A percentile compares a stretch with the other conserved stretches of the same genome.
phyloP scores from a whole-genome alignment of 2,329 filamentous ascomycete species.

The Achaetomium macrosporum region DNA sequence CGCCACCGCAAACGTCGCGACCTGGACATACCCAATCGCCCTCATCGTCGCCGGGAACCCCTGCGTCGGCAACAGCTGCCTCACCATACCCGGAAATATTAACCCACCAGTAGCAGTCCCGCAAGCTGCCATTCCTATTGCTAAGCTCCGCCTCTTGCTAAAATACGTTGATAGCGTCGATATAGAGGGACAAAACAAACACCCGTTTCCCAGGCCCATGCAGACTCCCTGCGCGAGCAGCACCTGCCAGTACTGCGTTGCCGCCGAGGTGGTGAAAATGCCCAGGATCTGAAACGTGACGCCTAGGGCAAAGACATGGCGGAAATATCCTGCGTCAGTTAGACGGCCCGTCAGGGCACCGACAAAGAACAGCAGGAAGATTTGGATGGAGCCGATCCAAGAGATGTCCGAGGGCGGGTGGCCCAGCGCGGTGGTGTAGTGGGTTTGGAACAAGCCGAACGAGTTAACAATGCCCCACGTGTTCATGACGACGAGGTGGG shows the following conservation, averaged over 20 bases:
- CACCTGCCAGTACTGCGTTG: slow-evolving; percentile 49
- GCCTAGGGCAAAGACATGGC: slow-evolving; percentile 37
- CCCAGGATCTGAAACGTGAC: slow-evolving; percentile 39
- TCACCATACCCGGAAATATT: slow-evolving; percentile 51
- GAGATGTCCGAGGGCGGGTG: slow-evolving; percentile 41
- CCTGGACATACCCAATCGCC: slow-evolving; percentile 64
- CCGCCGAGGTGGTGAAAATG: slow-evolving; percentile 41
- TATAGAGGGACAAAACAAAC: slow-evolving; percentile 58
- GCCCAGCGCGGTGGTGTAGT: slow-evolving; percentile 39
- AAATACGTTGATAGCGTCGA: slow-evolving; percentile 65
- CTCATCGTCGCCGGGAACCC: slow-evolving; percentile 61
- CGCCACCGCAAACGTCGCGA: slow-evolving; percentile 62
- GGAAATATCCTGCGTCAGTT: slow-evolving; percentile 50
- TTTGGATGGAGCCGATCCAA: slow-evolving; percentile 50
- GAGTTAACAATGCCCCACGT: slow-evolving; percentile 52
- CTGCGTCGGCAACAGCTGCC: slow-evolving; percentile 51
- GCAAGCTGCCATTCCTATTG: slow-evolving; percentile 54
- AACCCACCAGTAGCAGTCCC: slow-evolving; percentile 53
- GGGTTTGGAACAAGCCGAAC: slow-evolving; percentile 51
- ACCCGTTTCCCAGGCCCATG: slow-evolving; percentile 54
- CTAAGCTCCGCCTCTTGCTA: slow-evolving; percentile 47
- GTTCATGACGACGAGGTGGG: slow-evolving; percentile 45
- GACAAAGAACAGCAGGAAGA: slow-evolving; percentile 51
- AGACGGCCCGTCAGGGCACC: slow-evolving; percentile 48
- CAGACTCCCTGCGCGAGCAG: slow-evolving; percentile 50